Conservation (phyloP, 75 land plant species). For the Isoetes taiwanensis region DNA sequence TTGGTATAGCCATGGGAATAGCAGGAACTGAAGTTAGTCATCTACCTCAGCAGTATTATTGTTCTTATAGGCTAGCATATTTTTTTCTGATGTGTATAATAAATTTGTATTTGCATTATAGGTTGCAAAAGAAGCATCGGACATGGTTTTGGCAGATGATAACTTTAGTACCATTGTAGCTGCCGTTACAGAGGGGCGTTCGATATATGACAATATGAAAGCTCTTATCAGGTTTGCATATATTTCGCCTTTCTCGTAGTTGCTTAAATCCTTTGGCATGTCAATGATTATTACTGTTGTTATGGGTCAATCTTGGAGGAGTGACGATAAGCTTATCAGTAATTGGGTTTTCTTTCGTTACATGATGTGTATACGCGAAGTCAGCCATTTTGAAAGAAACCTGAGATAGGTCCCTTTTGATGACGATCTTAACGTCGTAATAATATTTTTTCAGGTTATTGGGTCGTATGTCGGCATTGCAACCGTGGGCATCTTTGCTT, state of each 20-base stretch:
- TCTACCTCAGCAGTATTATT: not conserved
- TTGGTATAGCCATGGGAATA: conserved; percentile 5
- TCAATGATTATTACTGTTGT: conserved; percentile 15
- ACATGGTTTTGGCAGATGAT: conserved; percentile 3
- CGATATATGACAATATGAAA: conserved; percentile 5
- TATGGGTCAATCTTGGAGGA: not conserved
- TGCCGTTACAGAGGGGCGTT: conserved; percentile 1
- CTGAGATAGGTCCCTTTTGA: too few species aligned
- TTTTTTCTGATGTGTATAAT: not conserved
- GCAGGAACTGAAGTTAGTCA: not conserved
- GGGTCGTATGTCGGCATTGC: not conserved
- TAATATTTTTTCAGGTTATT: conserved; percentile 1
- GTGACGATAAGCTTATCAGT: conserved; percentile 7
- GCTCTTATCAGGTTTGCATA: not conserved
- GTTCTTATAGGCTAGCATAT: not conserved
- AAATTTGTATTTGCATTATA: not conserved
- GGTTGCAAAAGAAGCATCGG: conserved; percentile 7
- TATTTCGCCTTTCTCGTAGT: not conserved
- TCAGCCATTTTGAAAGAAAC: not conserved
- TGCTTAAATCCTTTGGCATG: not conserved
- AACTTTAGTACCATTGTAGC: conserved; percentile 7
- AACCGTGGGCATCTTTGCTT: conserved; percentile 1
- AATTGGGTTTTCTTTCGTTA: not conserved
- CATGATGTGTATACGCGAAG: not conserved
- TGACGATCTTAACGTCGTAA: not conserved